Evolutionary conservation across 805 yeast species (phyloP), one percentile per base, ranked within the genome.

Genomic region (Saccharomycopsis fermentans): DNA sequence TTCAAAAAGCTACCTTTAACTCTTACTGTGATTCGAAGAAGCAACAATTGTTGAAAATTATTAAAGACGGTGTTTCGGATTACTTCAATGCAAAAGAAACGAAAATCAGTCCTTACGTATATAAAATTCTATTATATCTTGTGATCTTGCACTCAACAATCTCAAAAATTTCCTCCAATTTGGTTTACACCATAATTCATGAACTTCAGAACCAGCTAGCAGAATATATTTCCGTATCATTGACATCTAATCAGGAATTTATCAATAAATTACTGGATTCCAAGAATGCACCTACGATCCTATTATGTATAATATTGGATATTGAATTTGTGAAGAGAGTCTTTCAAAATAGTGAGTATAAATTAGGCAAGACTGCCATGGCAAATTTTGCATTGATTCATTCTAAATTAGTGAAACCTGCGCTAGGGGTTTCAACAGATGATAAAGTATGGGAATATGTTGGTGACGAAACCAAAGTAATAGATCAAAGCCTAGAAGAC

Each of bases 81-180:
- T 76, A 77, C 59, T 80, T 83, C 86, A 68, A 73, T 5, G 65
- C 68, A 6, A 64, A 68, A 36, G 71, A 75, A 17, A 69, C 66
- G n/a, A 74, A 76, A 58, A 77, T 75, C 1, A 68, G 77, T 63
- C 66, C 74, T 64, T 81, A 77, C 65, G 68, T 82, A 2, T 78
- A 79, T 56, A 82, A 81, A 60, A 70, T 74, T 3, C 62, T 81
- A 43, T 73, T 79, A 69, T 67, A 77, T 21, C 63, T 83, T 16
- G 80, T 82, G 4, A 71, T 74, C 21, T 78, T 79, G 1, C 84
- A 82, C 63, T 73, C 83, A 19, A 77, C 76, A 52, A 81, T 82
- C 39, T 66, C 72, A 35, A 74, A 74, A 51, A 75, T 80, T 14
- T 78, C 83, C 0, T 75, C 78, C 1, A 75, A 72, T 37, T 65